These are phyloP conservation scores for Amaranthus palmeri DNA, from an alignment of 148 eudicot species.

Conservation along the genomic window DNA sequence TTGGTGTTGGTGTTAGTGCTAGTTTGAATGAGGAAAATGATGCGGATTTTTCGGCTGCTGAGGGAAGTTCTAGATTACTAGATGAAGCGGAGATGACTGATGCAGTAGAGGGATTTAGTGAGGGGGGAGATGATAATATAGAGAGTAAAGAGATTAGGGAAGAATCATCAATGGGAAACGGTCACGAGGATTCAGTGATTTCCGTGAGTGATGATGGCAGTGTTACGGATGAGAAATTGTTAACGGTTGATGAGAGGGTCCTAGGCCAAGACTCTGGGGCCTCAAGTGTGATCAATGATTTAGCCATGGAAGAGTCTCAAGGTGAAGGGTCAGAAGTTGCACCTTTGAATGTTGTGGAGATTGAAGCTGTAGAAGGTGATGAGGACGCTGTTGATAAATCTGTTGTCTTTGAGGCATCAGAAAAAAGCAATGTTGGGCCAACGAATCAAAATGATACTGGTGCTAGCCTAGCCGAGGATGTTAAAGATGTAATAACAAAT, in stretches of 20 bases:
- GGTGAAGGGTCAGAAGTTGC: conserved; percentile 14
- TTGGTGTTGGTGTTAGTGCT: conserved; percentile 15
- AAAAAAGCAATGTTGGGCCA: conserved; percentile 24
- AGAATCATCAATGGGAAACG: conserved; percentile 15
- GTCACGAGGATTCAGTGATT: conserved; percentile 20
- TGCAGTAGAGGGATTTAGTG: conserved; percentile 24
- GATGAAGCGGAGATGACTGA: conserved; percentile 29
- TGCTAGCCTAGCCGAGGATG: conserved; percentile 4
- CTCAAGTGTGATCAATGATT: neutral
- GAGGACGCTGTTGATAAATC: conserved; percentile 31
- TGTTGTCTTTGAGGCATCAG: conserved; percentile 26
- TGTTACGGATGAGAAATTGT: conserved; percentile 6
- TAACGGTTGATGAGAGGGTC: conserved; percentile 21
- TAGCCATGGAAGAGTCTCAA: conserved; percentile 12
- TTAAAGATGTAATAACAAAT: conserved; percentile 26
- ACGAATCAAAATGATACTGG: conserved; percentile 19
- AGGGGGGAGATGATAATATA: conserved; percentile 2
- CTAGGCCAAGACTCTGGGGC: conserved; percentile 14
- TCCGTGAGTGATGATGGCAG: conserved; percentile 20
- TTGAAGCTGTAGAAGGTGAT: conserved; percentile 18
- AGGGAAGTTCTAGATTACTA: conserved; percentile 23
- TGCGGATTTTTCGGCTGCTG: conserved; percentile 13
- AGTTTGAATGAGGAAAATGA: conserved; percentile 21
- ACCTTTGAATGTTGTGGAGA: conserved; percentile 18
- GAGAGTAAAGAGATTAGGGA: conserved; percentile 24